Conservation (phyloP, 2,329 filamentous ascomycete genomes). For the Esteya vermicola region DNA sequence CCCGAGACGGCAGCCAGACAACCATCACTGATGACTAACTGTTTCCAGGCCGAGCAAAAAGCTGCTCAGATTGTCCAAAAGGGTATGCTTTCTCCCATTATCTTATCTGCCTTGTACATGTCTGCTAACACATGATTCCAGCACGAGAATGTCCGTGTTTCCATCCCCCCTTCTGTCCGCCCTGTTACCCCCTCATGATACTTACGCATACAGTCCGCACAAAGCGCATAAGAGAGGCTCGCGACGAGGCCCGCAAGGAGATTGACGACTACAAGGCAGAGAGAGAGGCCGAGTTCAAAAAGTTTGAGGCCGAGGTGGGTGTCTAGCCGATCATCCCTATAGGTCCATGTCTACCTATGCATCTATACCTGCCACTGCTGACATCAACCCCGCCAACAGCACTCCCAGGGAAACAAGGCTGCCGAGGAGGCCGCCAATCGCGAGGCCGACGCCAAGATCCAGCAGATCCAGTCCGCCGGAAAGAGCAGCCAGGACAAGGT, state of each 20-base stretch:
- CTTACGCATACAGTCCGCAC: slow-evolving; percentile 65
- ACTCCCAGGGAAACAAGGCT: slow-evolving; percentile 75
- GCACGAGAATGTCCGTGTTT: slow-evolving; percentile 69
- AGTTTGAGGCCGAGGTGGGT: slow-evolving; percentile 62
- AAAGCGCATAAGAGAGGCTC: slow-evolving; percentile 92
- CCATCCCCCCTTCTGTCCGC: slow-evolving; percentile 1
- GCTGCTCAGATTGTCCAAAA: slow-evolving; percentile 98
- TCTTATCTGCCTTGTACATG: background rate
- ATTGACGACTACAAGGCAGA: slow-evolving; percentile 81
- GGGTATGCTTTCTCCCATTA: slow-evolving; percentile 37
- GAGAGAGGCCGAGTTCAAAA: slow-evolving; percentile 92
- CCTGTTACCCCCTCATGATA: background rate
- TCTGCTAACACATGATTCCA: slow-evolving; percentile 24
- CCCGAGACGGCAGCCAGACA: background rate
- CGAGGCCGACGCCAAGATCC: slow-evolving; percentile 68
- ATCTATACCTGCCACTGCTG: background rate
- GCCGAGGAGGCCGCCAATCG: slow-evolving; percentile 67
- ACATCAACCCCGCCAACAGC: slow-evolving; percentile 48
- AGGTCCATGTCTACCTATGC: too few relatives aligned
- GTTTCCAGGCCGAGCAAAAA: slow-evolving; percentile 75
- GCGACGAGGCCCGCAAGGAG: slow-evolving; percentile 93
- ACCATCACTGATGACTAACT: too few relatives aligned
- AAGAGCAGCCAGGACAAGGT: slow-evolving; percentile 69
- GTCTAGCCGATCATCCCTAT: too few relatives aligned
- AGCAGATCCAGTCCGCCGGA: slow-evolving; percentile 68